Base-by-base conservation (phyloP, 768 basidiomycete species). In the Suillus alpinus region DNA sequence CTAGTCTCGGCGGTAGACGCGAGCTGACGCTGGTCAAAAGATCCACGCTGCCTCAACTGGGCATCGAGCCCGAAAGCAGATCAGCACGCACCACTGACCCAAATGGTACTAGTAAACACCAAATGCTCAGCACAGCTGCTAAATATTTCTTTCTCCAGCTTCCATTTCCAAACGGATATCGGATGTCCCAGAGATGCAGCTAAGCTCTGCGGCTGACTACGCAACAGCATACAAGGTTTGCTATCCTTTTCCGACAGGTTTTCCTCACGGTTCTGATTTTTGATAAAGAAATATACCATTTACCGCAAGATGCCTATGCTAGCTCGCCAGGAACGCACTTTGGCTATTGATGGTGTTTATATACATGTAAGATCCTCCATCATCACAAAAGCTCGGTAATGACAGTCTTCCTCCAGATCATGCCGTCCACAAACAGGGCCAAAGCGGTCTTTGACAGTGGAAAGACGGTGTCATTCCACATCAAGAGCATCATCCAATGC, bases 301-400 rank as follows among this genome's bases (percentile, higher is more conserved):
- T 92, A 91, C 70, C 89, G 96, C 52, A 98, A 96, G 76, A 86
- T 96, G 74, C 94, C 95, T 2, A 96, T 95, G 90, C 78, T 94
- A 29, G 87, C 98, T 51, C 85, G 94, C 23, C 94, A 95, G 66
- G 94, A 96, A 70, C 86, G 95, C 6, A 86, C 87, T 2, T 82
- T 99, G 2, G 95, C 96, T 14, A 92, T 98, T 63, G 97, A 99
- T 72, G 95, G 95, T 4, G 92, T 88, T 64, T 98, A 98, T 67
- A 86, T 97, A 39, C 92, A 95, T 71, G 92, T 94, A 61, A 62
- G 84, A 71, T 23, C 37, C 47, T 8, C 29, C 52, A 37, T 26
- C 14, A 37, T 37, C 36, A 37, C 14, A 16, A 26, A 37, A 37
- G 51, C 51, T 58, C 2, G 49, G 23, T 36, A 55, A 36, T 56